Evolutionary conservation across 805 yeast species (phyloP), one percentile per base, ranked within the genome.

Genomic region (Kazachstania taianensis): DNA sequence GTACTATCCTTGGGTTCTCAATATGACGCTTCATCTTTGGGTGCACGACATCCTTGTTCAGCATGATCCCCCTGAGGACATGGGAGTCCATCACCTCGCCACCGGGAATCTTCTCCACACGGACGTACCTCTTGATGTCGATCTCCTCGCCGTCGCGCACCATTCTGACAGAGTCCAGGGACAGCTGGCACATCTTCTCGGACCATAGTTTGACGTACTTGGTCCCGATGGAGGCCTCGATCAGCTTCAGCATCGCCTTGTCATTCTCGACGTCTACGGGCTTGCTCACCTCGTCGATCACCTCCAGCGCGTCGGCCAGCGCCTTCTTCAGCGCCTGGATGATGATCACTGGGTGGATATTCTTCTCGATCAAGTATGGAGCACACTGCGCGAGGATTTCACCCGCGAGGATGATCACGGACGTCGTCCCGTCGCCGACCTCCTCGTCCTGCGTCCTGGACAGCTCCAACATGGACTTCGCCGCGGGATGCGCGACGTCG

Each of bases 401-500:
- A 44, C 98, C 98, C 14, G 98, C 97, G 38, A 89, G 67, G 44
- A 92, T 89, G 53, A 92, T 92, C 37, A 92, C 99, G 7, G 96
- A 81, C 18, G 99, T 92, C 41, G 99, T 87, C 42, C 97, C 97
- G 55, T 92, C 99, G 38, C 99, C 99, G 38, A 76, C 98, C 65
- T 89, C 98, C 65, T 89, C 98, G 57, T 89, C 98, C 66, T 89
- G 96, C 5, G 98, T 87, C 65, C 98, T 75, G 52, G 92, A 78
- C 46, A 92, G 73, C 64, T 92, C 98, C 55, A 92, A 82, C 97
- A 92, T 92, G 22, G 94, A 81, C 64, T 92, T 92, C 32, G 99
- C 99, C 4, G 98, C 99, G 8, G 99, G 98, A 59, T 92, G 98
- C 4, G 96, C 86, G 38, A 82, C 94, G 57, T 89, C 97, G 48